Conservation (phyloP, 495 filamentous ascomycete genomes). For the Collariella sp. region DNA sequence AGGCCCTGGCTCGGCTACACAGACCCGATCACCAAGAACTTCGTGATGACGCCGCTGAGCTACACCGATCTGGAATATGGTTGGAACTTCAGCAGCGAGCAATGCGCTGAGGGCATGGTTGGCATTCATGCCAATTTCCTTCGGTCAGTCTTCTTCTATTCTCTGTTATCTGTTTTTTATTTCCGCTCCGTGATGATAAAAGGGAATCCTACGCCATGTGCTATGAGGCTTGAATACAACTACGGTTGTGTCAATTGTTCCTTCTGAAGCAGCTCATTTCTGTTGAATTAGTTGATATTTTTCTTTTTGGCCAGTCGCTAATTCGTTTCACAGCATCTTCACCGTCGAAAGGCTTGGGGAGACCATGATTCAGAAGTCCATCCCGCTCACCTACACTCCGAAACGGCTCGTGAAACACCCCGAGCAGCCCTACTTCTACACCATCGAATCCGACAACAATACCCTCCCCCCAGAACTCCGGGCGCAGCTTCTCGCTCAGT, state of each 20-base stretch:
- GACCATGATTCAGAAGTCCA: conserved; percentile 79
- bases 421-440: conserved; percentile 81
- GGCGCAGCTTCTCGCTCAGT: conserved; percentile 56
- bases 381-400: conserved; percentile 84
- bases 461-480: conserved; percentile 69
- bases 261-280: conserved; percentile 39
- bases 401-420: conserved; percentile 81
- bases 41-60: conserved; percentile 84
- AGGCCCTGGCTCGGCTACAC: conserved; percentile 91
- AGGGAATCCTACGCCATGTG: conserved; percentile 39
- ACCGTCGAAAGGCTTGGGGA: conserved; percentile 77
- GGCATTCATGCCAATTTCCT: conserved; percentile 87
- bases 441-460: conserved; percentile 88
- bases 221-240: conserved; percentile 39
- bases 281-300: neutral
- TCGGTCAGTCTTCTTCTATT: conserved; percentile 50
- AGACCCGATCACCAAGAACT: conserved; percentile 69
- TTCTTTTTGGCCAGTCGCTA: conserved; percentile 11
- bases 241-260: conserved; percentile 45
- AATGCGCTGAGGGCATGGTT: conserved; percentile 90
- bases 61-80: conserved; percentile 86
- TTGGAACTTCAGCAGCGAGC: conserved; percentile 92
- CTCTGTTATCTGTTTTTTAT: conserved; percentile 10
- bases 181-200: conserved; percentile 59
- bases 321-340: conserved; percentile 60